phyloP scores from a whole-genome alignment of 2,329 filamentous ascomycete genomes.

The Juglanconis oblonga region DNA sequence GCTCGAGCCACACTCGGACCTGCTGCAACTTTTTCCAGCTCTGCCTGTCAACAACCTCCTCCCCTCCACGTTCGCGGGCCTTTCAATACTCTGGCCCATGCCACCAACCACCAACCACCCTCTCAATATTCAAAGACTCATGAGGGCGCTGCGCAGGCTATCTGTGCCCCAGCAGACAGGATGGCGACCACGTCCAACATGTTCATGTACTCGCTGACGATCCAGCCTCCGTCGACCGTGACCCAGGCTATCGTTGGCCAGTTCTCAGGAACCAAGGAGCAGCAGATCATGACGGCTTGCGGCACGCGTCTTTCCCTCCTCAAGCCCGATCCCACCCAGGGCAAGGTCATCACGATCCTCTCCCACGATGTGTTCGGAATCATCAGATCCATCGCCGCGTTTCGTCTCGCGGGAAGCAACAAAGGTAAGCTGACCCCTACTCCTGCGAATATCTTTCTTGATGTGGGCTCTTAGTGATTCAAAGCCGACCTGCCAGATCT shows the following conservation, averaged over 20 bases:
- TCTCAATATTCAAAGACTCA: slow-evolving; percentile 8
- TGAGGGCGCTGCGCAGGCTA: slow-evolving; percentile 45
- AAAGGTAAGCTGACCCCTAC: slow-evolving; percentile 73
- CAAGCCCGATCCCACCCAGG: slow-evolving; percentile 79
- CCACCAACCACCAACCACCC: slow-evolving; percentile 2
- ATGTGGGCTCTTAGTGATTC: slow-evolving; percentile 68
- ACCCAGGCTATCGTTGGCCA: slow-evolving; percentile 91
- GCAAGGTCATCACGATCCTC: slow-evolving; percentile 80
- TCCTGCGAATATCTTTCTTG: slow-evolving; percentile 25
- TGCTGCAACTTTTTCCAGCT: slow-evolving; percentile 3
- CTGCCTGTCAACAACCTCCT: background rate
- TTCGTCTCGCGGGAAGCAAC: slow-evolving; percentile 86
- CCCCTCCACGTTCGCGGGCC: background rate
- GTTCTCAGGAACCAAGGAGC: slow-evolving; percentile 93
- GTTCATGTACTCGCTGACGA: slow-evolving; percentile 97
- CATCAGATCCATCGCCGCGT: slow-evolving; percentile 82
- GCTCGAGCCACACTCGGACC: background rate
- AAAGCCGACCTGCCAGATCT: slow-evolving; percentile 56
- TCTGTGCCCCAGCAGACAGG: slow-evolving; percentile 44
- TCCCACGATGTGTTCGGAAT: slow-evolving; percentile 97
- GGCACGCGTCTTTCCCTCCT: slow-evolving; percentile 87
- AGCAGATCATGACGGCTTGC: slow-evolving; percentile 92
- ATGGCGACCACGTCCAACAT: slow-evolving; percentile 99
- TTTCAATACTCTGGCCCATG: slow-evolving; percentile 1
- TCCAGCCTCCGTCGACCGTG: slow-evolving; percentile 86